phyloP scores from a whole-genome alignment of 2,329 filamentous ascomycete species.

The Dactylellina drechsleri region DNA sequence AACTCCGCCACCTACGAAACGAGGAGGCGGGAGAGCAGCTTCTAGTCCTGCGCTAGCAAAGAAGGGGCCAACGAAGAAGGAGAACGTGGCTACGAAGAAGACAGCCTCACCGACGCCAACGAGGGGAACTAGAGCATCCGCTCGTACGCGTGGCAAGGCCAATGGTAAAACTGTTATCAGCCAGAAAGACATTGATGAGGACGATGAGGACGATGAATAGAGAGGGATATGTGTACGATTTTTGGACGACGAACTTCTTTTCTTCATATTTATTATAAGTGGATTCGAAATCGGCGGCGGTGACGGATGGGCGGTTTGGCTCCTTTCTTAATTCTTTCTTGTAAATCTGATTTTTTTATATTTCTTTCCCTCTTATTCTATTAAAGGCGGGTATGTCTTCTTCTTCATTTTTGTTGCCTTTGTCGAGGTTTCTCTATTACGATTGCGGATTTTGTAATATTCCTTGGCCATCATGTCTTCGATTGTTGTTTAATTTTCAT shows the following conservation, averaged over 20 bases:
- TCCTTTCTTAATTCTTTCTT: conserved; percentile 4
- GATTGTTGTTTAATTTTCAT: too few species aligned
- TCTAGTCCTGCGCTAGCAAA: conserved; percentile 11
- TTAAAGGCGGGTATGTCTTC: too few species aligned
- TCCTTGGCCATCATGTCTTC: too few species aligned
- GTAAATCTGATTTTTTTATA: not conserved
- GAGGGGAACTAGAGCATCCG: conserved; percentile 45
- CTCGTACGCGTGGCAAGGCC: conserved; percentile 41
- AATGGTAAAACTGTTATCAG: conserved; percentile 51
- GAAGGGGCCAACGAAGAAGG: conserved; percentile 41
- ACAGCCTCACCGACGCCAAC: conserved; percentile 21
- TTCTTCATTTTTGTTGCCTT: too few species aligned
- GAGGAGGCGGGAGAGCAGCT: conserved; percentile 33
- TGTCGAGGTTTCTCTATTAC: too few species aligned
- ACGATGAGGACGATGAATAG: conserved; percentile 38
- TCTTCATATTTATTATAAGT: conserved; percentile 1
- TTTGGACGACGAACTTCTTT: conserved; percentile 15
- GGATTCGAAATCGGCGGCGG: not conserved
- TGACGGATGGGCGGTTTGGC: not conserved
- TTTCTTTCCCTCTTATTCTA: not conserved
- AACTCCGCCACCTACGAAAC: conserved; percentile 31
- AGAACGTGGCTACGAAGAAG: conserved; percentile 25
- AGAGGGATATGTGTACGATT: conserved; percentile 34
- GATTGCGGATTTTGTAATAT: too few species aligned
- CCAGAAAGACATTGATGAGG: conserved; percentile 42